A percentile compares a stretch with the other conserved stretches of the same genome.
phyloP scores from a whole-genome alignment of 148 eudicot genomes.

The Linanthus parryae region DNA sequence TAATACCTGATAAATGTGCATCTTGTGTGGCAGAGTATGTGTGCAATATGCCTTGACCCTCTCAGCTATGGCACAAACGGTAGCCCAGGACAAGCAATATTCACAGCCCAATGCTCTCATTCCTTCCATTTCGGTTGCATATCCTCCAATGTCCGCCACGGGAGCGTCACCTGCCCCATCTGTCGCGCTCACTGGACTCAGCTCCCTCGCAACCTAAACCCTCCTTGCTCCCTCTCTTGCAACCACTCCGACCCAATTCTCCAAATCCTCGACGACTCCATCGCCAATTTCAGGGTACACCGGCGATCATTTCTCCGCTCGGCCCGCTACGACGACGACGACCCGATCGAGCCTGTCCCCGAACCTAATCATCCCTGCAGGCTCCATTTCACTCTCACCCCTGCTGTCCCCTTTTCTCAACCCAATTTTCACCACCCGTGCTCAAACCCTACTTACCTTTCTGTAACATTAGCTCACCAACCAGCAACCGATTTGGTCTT shows the following conservation, averaged over 20 bases:
- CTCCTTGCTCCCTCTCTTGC: conserved; percentile 43
- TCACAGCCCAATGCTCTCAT: conserved; percentile 85
- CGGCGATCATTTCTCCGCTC: conserved; percentile 70
- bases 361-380: conserved; percentile 38
- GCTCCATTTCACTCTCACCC: conserved; percentile 45
- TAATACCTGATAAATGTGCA: conserved; percentile 3
- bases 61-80: conserved; percentile 35
- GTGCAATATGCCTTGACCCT: conserved; percentile 81
- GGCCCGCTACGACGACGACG: conserved; percentile 76
- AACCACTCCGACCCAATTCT: conserved; percentile 63
- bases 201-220: conserved; percentile 60
- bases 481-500: conserved; percentile 74
- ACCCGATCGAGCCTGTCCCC: conserved; percentile 64
- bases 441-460: conserved; percentile 43
- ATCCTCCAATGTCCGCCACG: conserved; percentile 82
- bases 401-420: conserved; percentile 31
- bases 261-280: conserved; percentile 70
- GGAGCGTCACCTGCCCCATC: conserved; percentile 77
- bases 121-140: conserved; percentile 83
- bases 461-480: conserved; percentile 49
- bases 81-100: conserved; percentile 71
- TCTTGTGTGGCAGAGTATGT: conserved; percentile 45
- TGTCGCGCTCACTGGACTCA: conserved; percentile 92
- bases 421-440: conserved; percentile 22
- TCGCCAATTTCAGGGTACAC: conserved; percentile 63